Percentiles rank a stretch among this genome's conserved stretches.
Conservation (phyloP, 257 asterid species). For the Sherardia arvensis region DNA sequence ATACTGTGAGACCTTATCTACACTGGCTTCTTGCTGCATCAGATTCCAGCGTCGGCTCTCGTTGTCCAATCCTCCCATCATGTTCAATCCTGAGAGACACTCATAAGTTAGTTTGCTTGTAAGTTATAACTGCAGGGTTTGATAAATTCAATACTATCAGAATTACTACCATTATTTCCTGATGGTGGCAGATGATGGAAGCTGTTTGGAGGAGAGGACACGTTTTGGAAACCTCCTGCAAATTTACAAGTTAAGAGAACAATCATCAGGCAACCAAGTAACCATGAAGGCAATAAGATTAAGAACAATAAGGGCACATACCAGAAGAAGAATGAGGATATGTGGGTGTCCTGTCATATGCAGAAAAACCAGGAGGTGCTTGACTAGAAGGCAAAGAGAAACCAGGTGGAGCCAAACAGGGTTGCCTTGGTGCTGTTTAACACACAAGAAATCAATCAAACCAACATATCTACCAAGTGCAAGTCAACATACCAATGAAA, state of each 20-base stretch:
- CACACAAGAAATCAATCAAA: conserved; percentile 5
- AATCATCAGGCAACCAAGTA: not conserved
- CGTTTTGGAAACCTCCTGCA: conserved; percentile 45
- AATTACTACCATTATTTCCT: conserved; percentile 26
- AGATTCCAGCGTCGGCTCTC: conserved; percentile 59
- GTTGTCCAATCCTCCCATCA: conserved; percentile 33
- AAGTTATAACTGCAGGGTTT: conserved; percentile 43
- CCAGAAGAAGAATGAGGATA: conserved; percentile 49
- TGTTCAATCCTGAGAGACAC: conserved; percentile 26
- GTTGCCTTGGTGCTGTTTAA: conserved; percentile 51
- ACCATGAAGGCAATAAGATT: not conserved
- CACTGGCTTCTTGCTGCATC: conserved; percentile 47
- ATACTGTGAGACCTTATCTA: conserved; percentile 35
- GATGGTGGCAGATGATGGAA: conserved; percentile 31
- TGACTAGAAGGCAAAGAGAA: conserved; percentile 61
- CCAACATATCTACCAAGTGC: conserved; percentile 1
- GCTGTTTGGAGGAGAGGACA: conserved; percentile 30
- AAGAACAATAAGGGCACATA: conserved; percentile 11
- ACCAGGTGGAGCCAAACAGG: conserved; percentile 75
- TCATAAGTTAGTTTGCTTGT: conserved; percentile 32
- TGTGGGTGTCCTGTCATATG: conserved; percentile 37
- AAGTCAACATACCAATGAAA: not conserved
- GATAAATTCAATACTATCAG: conserved; percentile 35
- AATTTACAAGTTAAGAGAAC: not conserved
- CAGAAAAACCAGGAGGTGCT: conserved; percentile 76